A percentile compares a stretch with the other conserved stretches of the same genome.
Evolutionary conservation across 1,139 yeast species (phyloP).

Genomic region (Yamadazyma conglobata): DNA sequence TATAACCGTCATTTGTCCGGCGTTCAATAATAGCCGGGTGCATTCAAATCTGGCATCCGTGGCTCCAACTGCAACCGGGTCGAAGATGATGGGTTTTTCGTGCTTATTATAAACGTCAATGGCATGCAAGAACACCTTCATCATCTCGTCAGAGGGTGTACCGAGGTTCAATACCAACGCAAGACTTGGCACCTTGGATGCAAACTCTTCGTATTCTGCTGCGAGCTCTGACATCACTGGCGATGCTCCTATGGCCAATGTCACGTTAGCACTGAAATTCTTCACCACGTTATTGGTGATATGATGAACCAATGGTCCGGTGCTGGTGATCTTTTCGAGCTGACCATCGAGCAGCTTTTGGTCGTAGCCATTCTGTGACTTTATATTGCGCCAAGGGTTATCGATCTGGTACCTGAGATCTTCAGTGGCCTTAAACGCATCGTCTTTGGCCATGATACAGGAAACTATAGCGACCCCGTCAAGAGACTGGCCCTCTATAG

Average conservation of each 20-base stretch:
- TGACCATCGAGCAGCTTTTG: neutral
- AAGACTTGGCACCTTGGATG: constrained; percentile 46
- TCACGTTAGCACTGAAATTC: constrained; percentile 85
- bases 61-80: constrained; percentile 94
- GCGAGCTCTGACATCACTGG: constrained; percentile 88
- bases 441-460: constrained; percentile 68
- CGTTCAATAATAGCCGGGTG: constrained; percentile 47
- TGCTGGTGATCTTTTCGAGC: neutral
- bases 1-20: constrained; percentile 65
- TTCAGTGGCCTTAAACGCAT: constrained; percentile 55
- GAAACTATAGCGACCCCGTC: constrained; percentile 89
- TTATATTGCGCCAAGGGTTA: neutral
- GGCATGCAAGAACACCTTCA: constrained; percentile 50
- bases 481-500: constrained; percentile 43
- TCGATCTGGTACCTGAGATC: constrained; percentile 21
- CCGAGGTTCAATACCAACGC: constrained; percentile 75
- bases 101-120: constrained; percentile 53
- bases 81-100: constrained; percentile 68
- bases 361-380: constrained; percentile 15
- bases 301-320: constrained; percentile 72
- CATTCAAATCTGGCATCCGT: constrained; percentile 53
- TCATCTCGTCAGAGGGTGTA: constrained; percentile 50
- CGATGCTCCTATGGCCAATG: constrained; percentile 79
- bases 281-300: constrained; percentile 89
- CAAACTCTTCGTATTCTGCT: constrained; percentile 67